These are phyloP conservation scores for Oryza coarctata DNA, from an alignment of 176 grass and related monocot genomes.

Conservation along the genomic window DNA sequence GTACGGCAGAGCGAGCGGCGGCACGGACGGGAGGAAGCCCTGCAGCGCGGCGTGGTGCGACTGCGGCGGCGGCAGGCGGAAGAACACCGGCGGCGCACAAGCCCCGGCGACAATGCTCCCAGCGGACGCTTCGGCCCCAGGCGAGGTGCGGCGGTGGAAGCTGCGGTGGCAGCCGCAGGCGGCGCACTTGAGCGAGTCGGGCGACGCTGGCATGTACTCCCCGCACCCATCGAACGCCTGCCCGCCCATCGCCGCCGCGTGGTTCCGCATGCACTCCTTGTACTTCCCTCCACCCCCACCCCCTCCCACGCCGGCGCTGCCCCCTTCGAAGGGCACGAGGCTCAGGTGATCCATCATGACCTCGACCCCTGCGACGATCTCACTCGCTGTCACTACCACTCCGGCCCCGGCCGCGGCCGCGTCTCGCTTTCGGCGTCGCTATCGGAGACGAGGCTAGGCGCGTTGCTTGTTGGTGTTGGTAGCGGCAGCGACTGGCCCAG, in stretches of 20 bases:
- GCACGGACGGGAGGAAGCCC: constrained; percentile 23
- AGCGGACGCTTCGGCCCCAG: not conserved
- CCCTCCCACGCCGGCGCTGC: not conserved
- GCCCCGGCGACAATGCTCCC: not conserved
- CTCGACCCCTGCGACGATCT: not conserved
- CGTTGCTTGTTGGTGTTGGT: not conserved
- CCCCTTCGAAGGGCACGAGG: constrained; percentile 54
- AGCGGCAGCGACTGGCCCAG: constrained; percentile 2
- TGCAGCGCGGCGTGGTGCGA: constrained; percentile 45
- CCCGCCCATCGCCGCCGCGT: constrained; percentile 83
- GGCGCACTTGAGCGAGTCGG: constrained; percentile 74
- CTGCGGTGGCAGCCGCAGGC: constrained; percentile 89
- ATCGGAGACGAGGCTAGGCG: not conserved
- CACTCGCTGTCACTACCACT: not conserved
- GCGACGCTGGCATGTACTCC: constrained; percentile 77
- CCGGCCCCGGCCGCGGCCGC: not conserved
- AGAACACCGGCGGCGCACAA: constrained; percentile 28
- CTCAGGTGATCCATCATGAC: constrained; percentile 66
- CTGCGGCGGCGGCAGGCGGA: constrained; percentile 30
- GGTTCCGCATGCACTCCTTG: constrained; percentile 98
- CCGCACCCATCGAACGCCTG: constrained; percentile 87
- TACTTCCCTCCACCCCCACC: constrained; percentile 39
- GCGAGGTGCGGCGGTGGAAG: constrained; percentile 94
- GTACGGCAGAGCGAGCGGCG: constrained; percentile 15
- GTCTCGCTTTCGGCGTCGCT: constrained; percentile 19